phyloP scores from a whole-genome alignment of 176 grass and related monocot species.

The Themeda triandra region DNA sequence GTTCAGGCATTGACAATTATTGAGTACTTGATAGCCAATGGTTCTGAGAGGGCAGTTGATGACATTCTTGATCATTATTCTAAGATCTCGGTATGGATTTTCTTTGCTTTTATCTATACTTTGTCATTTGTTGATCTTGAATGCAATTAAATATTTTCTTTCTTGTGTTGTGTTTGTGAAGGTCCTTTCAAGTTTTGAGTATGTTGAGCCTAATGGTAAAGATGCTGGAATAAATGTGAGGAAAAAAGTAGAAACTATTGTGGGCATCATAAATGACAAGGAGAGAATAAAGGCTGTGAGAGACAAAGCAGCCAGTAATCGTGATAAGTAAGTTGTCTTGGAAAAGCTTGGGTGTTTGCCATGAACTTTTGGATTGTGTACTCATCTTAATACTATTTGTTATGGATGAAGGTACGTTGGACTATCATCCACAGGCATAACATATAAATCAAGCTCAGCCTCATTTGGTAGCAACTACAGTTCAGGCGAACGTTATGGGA shows the following conservation, averaged over 20 bases:
- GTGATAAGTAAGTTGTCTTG: constrained; percentile 76
- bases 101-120: constrained; percentile 1
- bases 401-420: constrained; percentile 77
- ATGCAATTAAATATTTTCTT: constrained; percentile 20
- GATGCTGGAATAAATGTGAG: constrained; percentile 96
- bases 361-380: neutral
- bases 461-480: constrained; percentile 62
- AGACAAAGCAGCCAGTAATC: constrained; percentile 81
- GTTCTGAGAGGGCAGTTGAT: constrained; percentile 95
- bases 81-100: constrained; percentile 76
- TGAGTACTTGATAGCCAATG: constrained; percentile 96
- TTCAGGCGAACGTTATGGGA: constrained; percentile 72
- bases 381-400: constrained; percentile 32
- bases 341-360: neutral
- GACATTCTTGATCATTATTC: constrained; percentile 86
- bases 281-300: constrained; percentile 88
- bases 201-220: constrained; percentile 96
- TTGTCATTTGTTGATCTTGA: constrained; percentile 13
- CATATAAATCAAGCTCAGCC: constrained; percentile 78
- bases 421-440: constrained; percentile 82
- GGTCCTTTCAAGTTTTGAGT: constrained; percentile 91
- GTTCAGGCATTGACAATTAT: constrained; percentile 83
- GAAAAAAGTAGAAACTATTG: constrained; percentile 94
- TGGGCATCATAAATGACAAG: constrained; percentile 80
- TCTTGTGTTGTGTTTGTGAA: constrained; percentile 36